Conservation (phyloP, 2,329 filamentous ascomycete genomes). For the Aspergillus felis region DNA sequence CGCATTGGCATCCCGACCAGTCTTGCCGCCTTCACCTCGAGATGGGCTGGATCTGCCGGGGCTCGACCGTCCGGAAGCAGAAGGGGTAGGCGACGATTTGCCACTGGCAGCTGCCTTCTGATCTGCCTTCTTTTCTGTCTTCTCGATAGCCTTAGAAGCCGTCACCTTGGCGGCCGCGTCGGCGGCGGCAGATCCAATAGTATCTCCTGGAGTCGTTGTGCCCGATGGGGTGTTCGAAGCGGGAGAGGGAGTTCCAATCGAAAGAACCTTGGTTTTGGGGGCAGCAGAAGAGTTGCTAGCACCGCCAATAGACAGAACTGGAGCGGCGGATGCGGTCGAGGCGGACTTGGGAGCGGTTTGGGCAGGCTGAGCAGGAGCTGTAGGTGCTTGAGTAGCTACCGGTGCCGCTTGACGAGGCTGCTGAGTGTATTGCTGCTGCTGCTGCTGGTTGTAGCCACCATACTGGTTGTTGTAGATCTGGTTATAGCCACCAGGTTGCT, state of each 20-base stretch:
- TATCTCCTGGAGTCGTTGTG: slow-evolving; percentile 50
- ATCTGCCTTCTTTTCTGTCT: slow-evolving; percentile 67
- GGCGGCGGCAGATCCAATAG: slow-evolving; percentile 46
- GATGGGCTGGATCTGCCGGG: slow-evolving; percentile 73
- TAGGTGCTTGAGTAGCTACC: slow-evolving; percentile 33
- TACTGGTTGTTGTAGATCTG: slow-evolving; percentile 46
- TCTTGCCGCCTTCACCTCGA: slow-evolving; percentile 53
- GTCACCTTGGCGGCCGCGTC: slow-evolving; percentile 76
- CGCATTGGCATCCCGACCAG: slow-evolving; percentile 69
- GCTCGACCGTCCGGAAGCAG: slow-evolving; percentile 70
- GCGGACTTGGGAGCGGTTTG: slow-evolving; percentile 49
- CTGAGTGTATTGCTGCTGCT: slow-evolving; percentile 19
- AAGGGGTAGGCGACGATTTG: slow-evolving; percentile 71
- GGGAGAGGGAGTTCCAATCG: slow-evolving; percentile 57
- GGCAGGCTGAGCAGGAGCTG: slow-evolving; percentile 42
- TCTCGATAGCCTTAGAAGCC: slow-evolving; percentile 86
- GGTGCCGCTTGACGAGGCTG: slow-evolving; percentile 45
- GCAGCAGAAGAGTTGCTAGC: slow-evolving; percentile 43
- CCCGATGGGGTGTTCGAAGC: slow-evolving; percentile 38
- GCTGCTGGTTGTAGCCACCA: slow-evolving; percentile 57
- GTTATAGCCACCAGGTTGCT: slow-evolving; percentile 37
- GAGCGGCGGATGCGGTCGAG: slow-evolving; percentile 32
- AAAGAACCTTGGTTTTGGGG: slow-evolving; percentile 70
- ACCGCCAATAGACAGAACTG: slow-evolving; percentile 53
- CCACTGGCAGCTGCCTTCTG: slow-evolving; percentile 55